Base-by-base conservation (phyloP, 306 rosid genomes). In the Heteromeles arbutifolia region DNA sequence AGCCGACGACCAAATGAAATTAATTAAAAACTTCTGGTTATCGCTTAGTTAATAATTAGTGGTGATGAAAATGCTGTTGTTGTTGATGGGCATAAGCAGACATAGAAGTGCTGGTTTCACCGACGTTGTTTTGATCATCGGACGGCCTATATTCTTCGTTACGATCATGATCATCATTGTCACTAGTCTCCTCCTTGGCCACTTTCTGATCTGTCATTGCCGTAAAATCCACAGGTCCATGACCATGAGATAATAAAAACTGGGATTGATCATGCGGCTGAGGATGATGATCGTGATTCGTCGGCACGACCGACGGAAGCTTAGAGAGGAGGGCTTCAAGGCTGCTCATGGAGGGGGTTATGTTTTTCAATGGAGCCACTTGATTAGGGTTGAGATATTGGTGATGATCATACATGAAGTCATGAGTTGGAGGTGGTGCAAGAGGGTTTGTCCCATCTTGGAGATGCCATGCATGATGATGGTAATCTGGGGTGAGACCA, bases 61-160 rank as follows among this genome's bases (percentile, higher is more conserved):
- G 73, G 26, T 84, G 88, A 81, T 87, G 89, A 57, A 86, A 86
- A 48, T 15, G 19, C 58, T 85, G 86, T 6, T 75, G 77, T 15
- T 79, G 65, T 54, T 79, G 83, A 74, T 1, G 43, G 19, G 74
- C 32, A 37, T 61, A 80, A 17, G 73, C 50, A 12, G 84, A 75
- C 69, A 90, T 65, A 73, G 96, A 89, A 65, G 59, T 89, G 61
- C 89, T 93, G 53, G 87, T 87, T 76, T 90, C 97, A 34, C 88
- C 96, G 15, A 81, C 79, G 43, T 87, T 86, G 32, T 76, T 80
- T 12, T 83, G 87, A 37, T 84, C 84, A 31, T 77, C 77, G 9
- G 44, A 63, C 17, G 87, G 86, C 63, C 92, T 83, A 31, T 90
- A 82, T 1, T 85, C 87, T 24, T 92, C 85, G 31, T 74, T 56